Conservation (phyloP, 805 yeast species). For the Blastobotrys terrestris region DNA sequence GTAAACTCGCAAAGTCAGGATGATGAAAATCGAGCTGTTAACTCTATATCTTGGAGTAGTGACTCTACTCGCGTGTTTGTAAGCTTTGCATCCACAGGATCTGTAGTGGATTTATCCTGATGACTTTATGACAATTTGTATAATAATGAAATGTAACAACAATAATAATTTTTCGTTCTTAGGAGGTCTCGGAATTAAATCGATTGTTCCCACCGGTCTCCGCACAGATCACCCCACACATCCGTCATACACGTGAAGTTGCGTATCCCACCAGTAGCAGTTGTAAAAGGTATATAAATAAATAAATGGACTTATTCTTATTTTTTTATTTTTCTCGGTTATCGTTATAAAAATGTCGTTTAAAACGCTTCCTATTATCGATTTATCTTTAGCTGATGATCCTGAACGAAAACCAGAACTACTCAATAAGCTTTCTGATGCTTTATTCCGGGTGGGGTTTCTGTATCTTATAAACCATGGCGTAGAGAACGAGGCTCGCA, state of each 20-base stretch:
- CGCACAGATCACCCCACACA: neutral
- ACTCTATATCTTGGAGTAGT: constrained; percentile 17
- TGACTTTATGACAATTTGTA: neutral
- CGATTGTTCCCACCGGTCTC: neutral
- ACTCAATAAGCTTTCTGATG: constrained; percentile 34
- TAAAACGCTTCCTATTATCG: constrained; percentile 31
- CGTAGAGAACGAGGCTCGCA: constrained; percentile 32
- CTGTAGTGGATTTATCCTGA: neutral
- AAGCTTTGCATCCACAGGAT: constrained; percentile 7
- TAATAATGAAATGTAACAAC: neutral
- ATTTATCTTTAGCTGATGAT: constrained; percentile 37
- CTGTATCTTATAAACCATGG: constrained; percentile 46
- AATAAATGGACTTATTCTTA: no score
- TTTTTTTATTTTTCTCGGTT: neutral
- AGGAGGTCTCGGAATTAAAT: neutral
- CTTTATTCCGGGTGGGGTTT: constrained; percentile 53
- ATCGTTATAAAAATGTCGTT: constrained; percentile 13
- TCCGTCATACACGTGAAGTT: neutral
- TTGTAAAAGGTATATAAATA: neutral
- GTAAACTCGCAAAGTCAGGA: neutral
- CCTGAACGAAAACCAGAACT: constrained; percentile 40
- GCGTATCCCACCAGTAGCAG: neutral
- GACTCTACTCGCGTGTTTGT: constrained; percentile 17
- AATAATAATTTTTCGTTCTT: neutral
- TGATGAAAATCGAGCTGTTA: constrained; percentile 3